Evolutionary conservation across 768 basidiomycete species (phyloP).

Genomic region (Kwoniella mangroviensis): DNA sequence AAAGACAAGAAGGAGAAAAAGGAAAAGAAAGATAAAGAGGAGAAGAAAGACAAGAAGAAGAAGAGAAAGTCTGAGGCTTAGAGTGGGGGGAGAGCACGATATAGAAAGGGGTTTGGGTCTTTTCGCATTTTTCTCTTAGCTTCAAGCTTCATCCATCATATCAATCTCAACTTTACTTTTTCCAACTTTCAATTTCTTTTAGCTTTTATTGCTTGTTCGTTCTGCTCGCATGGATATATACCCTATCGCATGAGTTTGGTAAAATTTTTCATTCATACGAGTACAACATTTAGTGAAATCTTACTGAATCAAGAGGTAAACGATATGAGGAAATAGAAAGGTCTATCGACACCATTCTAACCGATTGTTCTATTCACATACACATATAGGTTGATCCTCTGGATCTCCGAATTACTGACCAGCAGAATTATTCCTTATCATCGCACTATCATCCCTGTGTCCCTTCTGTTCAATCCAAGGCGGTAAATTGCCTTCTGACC

Average conservation of each 20-base stretch:
- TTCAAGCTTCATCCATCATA: too few relatives aligned
- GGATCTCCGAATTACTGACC: conserved; percentile 14
- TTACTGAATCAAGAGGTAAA: too few relatives aligned
- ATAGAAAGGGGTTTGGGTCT: too few relatives aligned
- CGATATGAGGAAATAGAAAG: too few relatives aligned
- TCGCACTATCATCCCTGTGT: neutral
- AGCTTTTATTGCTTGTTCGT: neutral
- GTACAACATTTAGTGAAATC: too few relatives aligned
- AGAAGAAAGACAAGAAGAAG: conserved; percentile 45
- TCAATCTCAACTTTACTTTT: too few relatives aligned
- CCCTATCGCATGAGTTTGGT: neutral
- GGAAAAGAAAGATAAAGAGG: conserved; percentile 47
- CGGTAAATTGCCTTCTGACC: conserved; percentile 40
- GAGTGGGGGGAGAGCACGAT: too few relatives aligned
- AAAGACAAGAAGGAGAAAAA: conserved; percentile 33
- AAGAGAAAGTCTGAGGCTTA: conserved; percentile 46
- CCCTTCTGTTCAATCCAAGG: conserved; percentile 23
- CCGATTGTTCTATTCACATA: too few relatives aligned
- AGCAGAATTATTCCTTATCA: conserved; percentile 7
- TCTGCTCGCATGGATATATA: conserved; percentile 8
- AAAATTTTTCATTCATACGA: neutral
- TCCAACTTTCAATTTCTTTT: neutral
- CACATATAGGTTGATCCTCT: too few relatives aligned
- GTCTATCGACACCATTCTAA: too few relatives aligned
- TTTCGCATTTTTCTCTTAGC: too few relatives aligned